Evolutionary conservation across 148 eudicot genomes (phyloP), one percentile per base, ranked within the genome.

Genomic region (Spergularia bocconei): DNA sequence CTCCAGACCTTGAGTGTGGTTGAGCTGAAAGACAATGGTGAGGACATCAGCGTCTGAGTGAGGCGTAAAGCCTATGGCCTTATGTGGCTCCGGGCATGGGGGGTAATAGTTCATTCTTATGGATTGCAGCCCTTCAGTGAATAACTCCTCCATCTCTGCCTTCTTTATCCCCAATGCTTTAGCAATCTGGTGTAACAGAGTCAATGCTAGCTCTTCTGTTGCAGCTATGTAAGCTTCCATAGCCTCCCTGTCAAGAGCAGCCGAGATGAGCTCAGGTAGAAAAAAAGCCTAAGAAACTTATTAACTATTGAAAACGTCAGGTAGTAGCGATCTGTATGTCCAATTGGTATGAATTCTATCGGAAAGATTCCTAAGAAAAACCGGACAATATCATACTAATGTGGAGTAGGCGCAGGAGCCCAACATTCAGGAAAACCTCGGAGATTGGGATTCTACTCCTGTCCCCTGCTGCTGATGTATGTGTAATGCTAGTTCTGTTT

Each of bases 71-170:
- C 96, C 93, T 9, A 86, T 77, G 23, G 81, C 91, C 72, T 69
- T 67, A 15, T 83, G 78, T 13, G 97, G 90, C 63, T 91, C 77
- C 0, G 91, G 97, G 70, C 97, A 91, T 12, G 90, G 91, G 19
- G 93, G 97, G 75, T 91, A 91, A 59, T 86, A 91, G 61, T 87
- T 91, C 90, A 91, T 86, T 68, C 96, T 78, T 75, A 89, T 80
- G 7, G 85, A 77, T 66, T 91, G 96, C 66, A 76, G 62, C 23
- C 88, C 89, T 20, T 91, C 84, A 7, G 63, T 63, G 25, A 91
- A 88, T 56, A 87, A 29, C 38, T 59, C 80, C 25, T 13, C 71
- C 77, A 88, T 82, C 62, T 87, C 89, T 1, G 53, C 68, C 14
- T 29, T 69, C 4, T 87, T 79, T 63, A 88, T 85, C 70, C 82